phyloP scores from a whole-genome alignment of 1,284 basidiomycete genomes.

The Ustilago sp. region DNA sequence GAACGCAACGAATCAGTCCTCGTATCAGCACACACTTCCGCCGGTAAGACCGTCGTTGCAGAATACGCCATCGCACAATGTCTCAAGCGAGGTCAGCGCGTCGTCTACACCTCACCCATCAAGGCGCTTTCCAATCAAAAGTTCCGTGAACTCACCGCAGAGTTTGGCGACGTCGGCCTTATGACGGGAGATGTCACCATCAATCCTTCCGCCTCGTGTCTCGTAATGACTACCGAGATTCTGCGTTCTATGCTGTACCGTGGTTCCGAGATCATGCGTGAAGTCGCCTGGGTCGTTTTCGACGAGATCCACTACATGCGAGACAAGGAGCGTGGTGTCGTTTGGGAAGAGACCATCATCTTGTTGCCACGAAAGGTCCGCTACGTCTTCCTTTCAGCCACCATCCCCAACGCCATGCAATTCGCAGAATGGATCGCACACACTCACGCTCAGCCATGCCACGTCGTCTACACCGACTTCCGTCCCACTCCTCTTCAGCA shows the following conservation, averaged over 20 bases:
- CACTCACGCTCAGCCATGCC: constrained; percentile 96
- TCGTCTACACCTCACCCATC: constrained; percentile 99
- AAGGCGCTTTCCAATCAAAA: constrained; percentile 99
- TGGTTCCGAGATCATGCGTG: constrained; percentile 98
- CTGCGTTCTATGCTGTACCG: constrained; percentile 98
- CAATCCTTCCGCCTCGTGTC: constrained; percentile 93
- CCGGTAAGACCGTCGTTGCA: constrained; percentile 97
- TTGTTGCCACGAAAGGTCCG: constrained; percentile 94
- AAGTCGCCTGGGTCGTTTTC: constrained; percentile 99
- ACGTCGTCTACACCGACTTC: constrained; percentile 99
- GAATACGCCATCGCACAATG: constrained; percentile 99
- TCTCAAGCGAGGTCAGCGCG: constrained; percentile 89
- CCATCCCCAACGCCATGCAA: constrained; percentile 99
- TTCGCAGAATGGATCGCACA: constrained; percentile 99
- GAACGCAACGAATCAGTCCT: constrained; percentile 97
- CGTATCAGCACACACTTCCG: constrained; percentile 98
- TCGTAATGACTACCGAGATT: constrained; percentile 99
- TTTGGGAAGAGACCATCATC: constrained; percentile 88
- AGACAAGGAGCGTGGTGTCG: constrained; percentile 81
- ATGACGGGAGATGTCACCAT: constrained; percentile 99
- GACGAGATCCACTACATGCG: constrained; percentile 99
- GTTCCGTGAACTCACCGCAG: constrained; percentile 95
- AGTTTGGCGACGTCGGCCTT: constrained; percentile 96
- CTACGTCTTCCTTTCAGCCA: constrained; percentile 99
- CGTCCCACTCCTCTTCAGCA: constrained; percentile 97